phyloP scores from a whole-genome alignment of 2,329 filamentous ascomycete species.

The Teratosphaeria zuluensis region DNA sequence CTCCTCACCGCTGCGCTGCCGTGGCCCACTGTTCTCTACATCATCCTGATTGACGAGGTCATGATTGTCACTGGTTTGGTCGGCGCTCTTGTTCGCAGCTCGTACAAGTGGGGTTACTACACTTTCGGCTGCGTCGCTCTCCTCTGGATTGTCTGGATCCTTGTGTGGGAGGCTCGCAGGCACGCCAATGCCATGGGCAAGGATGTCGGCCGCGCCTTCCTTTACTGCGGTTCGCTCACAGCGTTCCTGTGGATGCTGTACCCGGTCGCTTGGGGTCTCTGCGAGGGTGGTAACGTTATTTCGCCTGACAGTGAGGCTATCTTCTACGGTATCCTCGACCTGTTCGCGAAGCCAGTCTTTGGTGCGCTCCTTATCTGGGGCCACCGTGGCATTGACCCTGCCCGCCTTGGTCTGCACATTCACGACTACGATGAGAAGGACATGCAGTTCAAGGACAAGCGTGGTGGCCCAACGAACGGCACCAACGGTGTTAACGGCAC shows the following conservation, averaged over 20 bases:
- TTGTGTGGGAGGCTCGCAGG: slow-evolving; percentile 46
- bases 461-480: not conserved
- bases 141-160: slow-evolving; percentile 51
- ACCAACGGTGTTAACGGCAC: slow-evolving; percentile 7
- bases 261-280: slow-evolving; percentile 53
- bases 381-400: slow-evolving; percentile 52
- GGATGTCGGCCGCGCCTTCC: slow-evolving; percentile 45
- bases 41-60: slow-evolving; percentile 53
- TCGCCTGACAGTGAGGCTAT: slow-evolving; percentile 56
- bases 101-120: slow-evolving; percentile 63
- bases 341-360: slow-evolving; percentile 56
- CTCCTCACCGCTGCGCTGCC: slow-evolving; percentile 56
- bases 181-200: slow-evolving; percentile 47
- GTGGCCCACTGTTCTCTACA: slow-evolving; percentile 53
- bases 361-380: slow-evolving; percentile 52
- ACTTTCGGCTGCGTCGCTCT: slow-evolving; percentile 41
- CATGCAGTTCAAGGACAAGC: slow-evolving; percentile 8
- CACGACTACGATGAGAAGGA: slow-evolving; percentile 36
- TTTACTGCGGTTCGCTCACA: slow-evolving; percentile 49
- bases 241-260: slow-evolving; percentile 55
- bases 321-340: slow-evolving; percentile 59
- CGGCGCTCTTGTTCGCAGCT: slow-evolving; percentile 51
- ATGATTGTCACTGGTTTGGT: slow-evolving; percentile 61
- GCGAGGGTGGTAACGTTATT: slow-evolving; percentile 57
- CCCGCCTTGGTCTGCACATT: slow-evolving; percentile 45